These are phyloP conservation scores for Diversispora eburnea DNA, from an alignment of 192 early-diverging fungal genomes.

Conservation along the genomic window DNA sequence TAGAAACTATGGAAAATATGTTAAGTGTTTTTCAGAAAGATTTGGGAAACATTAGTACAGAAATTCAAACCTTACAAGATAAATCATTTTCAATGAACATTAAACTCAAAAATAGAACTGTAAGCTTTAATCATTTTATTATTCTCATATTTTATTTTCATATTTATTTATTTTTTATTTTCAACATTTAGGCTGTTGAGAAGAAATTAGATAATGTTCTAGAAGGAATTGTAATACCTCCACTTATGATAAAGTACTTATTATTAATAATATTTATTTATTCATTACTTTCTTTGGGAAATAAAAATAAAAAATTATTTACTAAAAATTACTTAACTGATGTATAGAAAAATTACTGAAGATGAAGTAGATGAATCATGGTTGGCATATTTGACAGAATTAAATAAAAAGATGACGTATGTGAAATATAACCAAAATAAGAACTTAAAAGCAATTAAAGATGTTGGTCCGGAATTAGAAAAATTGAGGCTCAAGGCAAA, in stretches of 20 bases:
- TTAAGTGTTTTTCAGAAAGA: constrained; percentile 83
- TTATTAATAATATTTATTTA: not conserved
- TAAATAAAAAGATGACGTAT: constrained; percentile 86
- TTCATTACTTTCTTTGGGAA: not conserved
- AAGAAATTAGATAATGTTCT: constrained; percentile 67
- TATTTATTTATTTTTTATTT: not conserved
- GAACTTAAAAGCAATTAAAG: constrained; percentile 74
- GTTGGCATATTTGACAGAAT: constrained; percentile 73
- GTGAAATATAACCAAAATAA: constrained; percentile 72
- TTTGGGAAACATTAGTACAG: constrained; percentile 81
- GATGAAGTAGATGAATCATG: constrained; percentile 91
- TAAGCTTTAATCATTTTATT: constrained; percentile 28
- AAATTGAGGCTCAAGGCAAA: constrained; percentile 69
- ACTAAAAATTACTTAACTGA: not conserved
- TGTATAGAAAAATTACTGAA: constrained; percentile 75
- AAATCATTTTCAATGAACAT: constrained; percentile 78
- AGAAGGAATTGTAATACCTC: constrained; percentile 82
- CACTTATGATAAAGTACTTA: constrained; percentile 57
- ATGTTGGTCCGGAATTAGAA: constrained; percentile 91
- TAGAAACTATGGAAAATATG: constrained; percentile 81
- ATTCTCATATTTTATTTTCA: too few relatives aligned
- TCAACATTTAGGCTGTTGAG: constrained; percentile 55
- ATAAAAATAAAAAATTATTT: not conserved
- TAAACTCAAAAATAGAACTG: constrained; percentile 78
- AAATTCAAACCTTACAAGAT: constrained; percentile 85